Evolutionary conservation across 2,329 filamentous ascomycete genomes (phyloP).

Genomic region (Ramularia endophylla): DNA sequence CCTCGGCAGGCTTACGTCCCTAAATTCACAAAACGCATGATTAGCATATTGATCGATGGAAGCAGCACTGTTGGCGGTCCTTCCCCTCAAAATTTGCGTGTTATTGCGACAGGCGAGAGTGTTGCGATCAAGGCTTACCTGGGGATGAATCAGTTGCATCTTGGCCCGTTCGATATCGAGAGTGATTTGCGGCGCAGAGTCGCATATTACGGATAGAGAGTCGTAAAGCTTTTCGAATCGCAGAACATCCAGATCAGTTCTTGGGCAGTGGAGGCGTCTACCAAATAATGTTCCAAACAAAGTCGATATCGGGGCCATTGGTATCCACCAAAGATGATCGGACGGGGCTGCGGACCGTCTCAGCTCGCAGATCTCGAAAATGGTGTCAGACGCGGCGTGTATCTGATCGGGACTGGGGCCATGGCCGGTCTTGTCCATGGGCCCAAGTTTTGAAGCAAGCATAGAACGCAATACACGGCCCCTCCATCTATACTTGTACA

Average conservation of each 20-base stretch:
- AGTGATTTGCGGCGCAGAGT: background rate
- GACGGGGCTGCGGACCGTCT: background rate
- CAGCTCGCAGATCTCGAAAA: constrained; percentile 13
- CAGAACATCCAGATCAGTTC: constrained; percentile 5
- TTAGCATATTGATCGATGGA: too few species aligned
- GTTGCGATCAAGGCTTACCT: background rate
- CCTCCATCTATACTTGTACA: constrained; percentile 18
- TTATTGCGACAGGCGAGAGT: too few species aligned
- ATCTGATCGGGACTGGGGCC: background rate
- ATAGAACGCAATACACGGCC: constrained; percentile 16
- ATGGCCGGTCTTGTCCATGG: background rate
- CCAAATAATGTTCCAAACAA: constrained; percentile 3
- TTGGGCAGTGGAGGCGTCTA: too few species aligned
- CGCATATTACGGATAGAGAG: background rate
- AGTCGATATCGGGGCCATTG: background rate
- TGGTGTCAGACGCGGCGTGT: constrained; percentile 14
- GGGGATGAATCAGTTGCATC: constrained; percentile 3
- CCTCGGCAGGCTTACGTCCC: too few species aligned
- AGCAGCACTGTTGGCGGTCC: too few species aligned
- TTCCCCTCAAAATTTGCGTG: too few species aligned
- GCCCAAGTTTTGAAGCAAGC: constrained; percentile 7
- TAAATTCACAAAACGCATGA: background rate
- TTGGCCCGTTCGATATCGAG: background rate
- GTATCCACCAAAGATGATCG: constrained; percentile 8
- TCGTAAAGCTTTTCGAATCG: constrained; percentile 11